These are phyloP conservation scores for Claviceps digitariae DNA, from an alignment of 2,329 filamentous ascomycete species.

Conservation along the genomic window DNA sequence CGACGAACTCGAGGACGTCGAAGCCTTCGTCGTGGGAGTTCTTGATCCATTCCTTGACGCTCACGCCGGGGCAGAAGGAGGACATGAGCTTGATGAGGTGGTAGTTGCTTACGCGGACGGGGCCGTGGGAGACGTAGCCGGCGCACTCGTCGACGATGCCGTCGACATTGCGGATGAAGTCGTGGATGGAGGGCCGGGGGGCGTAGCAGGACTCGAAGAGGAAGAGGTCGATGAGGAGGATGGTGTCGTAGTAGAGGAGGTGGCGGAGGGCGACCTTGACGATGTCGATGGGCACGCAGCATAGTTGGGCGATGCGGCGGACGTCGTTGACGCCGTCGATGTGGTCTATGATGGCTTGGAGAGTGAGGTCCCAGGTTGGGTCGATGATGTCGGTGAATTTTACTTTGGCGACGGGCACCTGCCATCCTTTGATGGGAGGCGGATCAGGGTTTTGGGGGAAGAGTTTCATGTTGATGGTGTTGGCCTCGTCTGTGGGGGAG, in stretches of 20 bases:
- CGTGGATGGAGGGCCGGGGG: constrained; percentile 59
- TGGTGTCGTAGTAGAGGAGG: constrained; percentile 82
- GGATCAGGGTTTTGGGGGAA: constrained; percentile 73
- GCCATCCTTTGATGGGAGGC: constrained; percentile 68
- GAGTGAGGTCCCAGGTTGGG: constrained; percentile 61
- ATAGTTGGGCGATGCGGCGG: constrained; percentile 68
- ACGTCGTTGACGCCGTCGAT: constrained; percentile 90
- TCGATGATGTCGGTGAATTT: constrained; percentile 51
- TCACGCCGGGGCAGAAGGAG: constrained; percentile 67
- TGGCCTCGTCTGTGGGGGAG: constrained; percentile 61
- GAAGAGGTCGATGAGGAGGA: constrained; percentile 86
- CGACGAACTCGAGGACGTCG: constrained; percentile 59
- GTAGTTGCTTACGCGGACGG: constrained; percentile 38
- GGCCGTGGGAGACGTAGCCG: constrained; percentile 55
- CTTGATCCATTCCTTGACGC: constrained; percentile 77
- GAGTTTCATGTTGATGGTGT: constrained; percentile 91
- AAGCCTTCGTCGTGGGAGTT: constrained; percentile 54
- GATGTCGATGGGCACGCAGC: constrained; percentile 76
- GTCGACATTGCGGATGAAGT: constrained; percentile 62
- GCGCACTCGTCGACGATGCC: constrained; percentile 77
- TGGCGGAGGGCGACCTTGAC: constrained; percentile 79
- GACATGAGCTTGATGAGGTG: constrained; percentile 74
- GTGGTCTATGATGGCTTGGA: constrained; percentile 66
- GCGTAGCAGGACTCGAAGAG: constrained; percentile 89
- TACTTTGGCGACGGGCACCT: constrained; percentile 70